phyloP scores from a whole-genome alignment of 2,329 filamentous ascomycete genomes.

The Teratosphaeria viscida region DNA sequence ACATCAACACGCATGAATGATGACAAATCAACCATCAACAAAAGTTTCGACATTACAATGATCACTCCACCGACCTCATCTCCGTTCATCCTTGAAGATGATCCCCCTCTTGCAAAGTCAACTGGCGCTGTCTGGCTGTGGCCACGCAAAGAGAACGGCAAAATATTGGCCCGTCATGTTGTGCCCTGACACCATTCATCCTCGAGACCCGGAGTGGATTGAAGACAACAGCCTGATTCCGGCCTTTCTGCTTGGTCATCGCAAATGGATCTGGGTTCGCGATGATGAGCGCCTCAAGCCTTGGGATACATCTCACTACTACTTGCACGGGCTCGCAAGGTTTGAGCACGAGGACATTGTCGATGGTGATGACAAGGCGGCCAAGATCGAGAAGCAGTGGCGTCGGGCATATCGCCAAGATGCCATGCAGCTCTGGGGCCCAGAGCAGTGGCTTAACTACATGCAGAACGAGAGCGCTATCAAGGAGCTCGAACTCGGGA shows the following conservation, averaged over 20 bases:
- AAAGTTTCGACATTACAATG: neutral
- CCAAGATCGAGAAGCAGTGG: slow-evolving; percentile 6
- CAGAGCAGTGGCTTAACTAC: slow-evolving; percentile 4
- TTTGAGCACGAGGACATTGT: slow-evolving; percentile 3
- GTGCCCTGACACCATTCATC: slow-evolving; percentile 6
- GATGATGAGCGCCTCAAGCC: slow-evolving; percentile 3
- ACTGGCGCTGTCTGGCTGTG: slow-evolving; percentile 9
- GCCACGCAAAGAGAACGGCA: slow-evolving; percentile 1
- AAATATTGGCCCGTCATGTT: slow-evolving; percentile 15
- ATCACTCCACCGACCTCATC: neutral
- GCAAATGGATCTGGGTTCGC: slow-evolving; percentile 14
- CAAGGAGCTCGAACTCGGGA: neutral
- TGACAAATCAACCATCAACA: neutral
- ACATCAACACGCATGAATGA: neutral
- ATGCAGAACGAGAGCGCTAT: neutral
- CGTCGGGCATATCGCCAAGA: slow-evolving; percentile 3
- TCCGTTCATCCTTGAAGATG: neutral
- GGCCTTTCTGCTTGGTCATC: slow-evolving; percentile 12
- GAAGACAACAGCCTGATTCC: slow-evolving; percentile 5
- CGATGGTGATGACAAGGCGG: slow-evolving; percentile 4
- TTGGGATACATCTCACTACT: slow-evolving; percentile 7
- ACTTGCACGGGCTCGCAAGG: slow-evolving; percentile 1
- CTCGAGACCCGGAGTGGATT: slow-evolving; percentile 4
- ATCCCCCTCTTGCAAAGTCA: neutral
- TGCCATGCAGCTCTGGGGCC: neutral